Percentiles rank a stretch among this genome's conserved stretches.
phyloP scores from a whole-genome alignment of 192 early-diverging fungal species.

The Backusella australiensis region DNA sequence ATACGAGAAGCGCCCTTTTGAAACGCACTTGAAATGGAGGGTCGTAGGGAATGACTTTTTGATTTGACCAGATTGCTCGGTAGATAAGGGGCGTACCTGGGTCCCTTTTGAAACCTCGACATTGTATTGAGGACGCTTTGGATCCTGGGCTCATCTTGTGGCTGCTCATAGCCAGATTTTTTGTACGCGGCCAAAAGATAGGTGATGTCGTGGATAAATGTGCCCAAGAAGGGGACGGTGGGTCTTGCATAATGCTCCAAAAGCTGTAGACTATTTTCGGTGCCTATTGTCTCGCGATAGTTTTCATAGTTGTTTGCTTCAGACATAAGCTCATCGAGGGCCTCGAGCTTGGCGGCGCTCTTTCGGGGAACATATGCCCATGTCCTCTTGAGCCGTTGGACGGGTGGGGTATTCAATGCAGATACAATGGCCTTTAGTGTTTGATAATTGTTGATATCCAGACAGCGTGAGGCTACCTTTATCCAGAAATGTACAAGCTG shows the following conservation, averaged over 20 bases:
- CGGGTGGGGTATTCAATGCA: slow-evolving; percentile 67
- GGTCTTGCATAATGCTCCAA: slow-evolving; percentile 46
- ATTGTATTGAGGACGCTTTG: slow-evolving; percentile 61
- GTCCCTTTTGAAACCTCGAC: slow-evolving; percentile 58
- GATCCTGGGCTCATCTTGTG: slow-evolving; percentile 52
- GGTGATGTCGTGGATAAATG: slow-evolving; percentile 76
- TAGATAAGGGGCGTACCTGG: background rate
- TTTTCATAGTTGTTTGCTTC: slow-evolving; percentile 70
- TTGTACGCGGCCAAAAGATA: slow-evolving; percentile 69
- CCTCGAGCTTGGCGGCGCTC: slow-evolving; percentile 53
- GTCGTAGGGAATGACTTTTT: background rate
- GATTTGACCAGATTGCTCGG: background rate
- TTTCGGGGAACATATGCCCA: slow-evolving; percentile 72
- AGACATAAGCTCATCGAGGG: slow-evolving; percentile 57
- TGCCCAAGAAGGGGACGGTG: slow-evolving; percentile 73
- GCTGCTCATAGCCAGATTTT: slow-evolving; percentile 17
- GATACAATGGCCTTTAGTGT: slow-evolving; percentile 68
- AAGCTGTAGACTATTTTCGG: slow-evolving; percentile 30
- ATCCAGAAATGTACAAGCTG: slow-evolving; percentile 68
- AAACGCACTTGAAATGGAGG: background rate
- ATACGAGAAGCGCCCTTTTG: background rate
- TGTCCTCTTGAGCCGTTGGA: slow-evolving; percentile 67
- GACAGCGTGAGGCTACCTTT: slow-evolving; percentile 60
- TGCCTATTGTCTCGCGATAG: slow-evolving; percentile 61
- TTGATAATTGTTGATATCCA: slow-evolving; percentile 68